Conservation (phyloP, 352 stramenopile genomes). For the Peronospora tabacina region DNA sequence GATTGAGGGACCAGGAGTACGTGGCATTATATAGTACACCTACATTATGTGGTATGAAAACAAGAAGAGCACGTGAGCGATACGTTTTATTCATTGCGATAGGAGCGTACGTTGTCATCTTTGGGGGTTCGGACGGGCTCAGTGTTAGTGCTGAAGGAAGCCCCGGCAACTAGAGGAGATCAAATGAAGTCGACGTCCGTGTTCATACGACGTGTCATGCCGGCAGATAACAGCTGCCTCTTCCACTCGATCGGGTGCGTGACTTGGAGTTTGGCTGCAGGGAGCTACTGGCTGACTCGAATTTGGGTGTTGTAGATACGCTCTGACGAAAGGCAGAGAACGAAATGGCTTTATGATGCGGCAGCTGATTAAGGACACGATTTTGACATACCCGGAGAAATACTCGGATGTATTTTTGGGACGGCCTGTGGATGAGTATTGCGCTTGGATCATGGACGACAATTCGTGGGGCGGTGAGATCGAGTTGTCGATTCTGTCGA, state of each 20-base stretch:
- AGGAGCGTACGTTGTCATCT: constrained; percentile 40
- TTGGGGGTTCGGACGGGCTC: constrained; percentile 61
- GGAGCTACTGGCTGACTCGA: not conserved
- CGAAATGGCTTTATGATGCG: constrained; percentile 56
- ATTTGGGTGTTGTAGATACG: constrained; percentile 33
- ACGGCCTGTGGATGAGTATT: constrained; percentile 72
- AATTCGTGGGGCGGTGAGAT: constrained; percentile 84
- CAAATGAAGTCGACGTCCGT: constrained; percentile 32
- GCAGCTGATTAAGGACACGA: constrained; percentile 65
- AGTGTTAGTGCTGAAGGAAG: constrained; percentile 65
- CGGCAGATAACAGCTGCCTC: constrained; percentile 81
- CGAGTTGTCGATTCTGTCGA: constrained; percentile 78
- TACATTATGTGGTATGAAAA: not conserved
- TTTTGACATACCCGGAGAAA: constrained; percentile 42
- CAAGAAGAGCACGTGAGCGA: not conserved
- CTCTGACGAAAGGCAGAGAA: constrained; percentile 52
- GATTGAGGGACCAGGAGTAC: constrained; percentile 52
- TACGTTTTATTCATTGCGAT: constrained; percentile 3
- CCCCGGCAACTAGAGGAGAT: constrained; percentile 18
- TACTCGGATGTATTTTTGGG: constrained; percentile 80
- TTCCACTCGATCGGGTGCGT: constrained; percentile 79
- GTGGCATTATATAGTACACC: constrained; percentile 12
- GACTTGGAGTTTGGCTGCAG: not conserved
- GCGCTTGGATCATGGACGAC: constrained; percentile 74
- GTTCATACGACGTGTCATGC: constrained; percentile 66